Evolutionary conservation across 2,329 filamentous ascomycete species (phyloP), one percentile per base, ranked within the genome.

Genomic region (Incumbomyces lentus): DNA sequence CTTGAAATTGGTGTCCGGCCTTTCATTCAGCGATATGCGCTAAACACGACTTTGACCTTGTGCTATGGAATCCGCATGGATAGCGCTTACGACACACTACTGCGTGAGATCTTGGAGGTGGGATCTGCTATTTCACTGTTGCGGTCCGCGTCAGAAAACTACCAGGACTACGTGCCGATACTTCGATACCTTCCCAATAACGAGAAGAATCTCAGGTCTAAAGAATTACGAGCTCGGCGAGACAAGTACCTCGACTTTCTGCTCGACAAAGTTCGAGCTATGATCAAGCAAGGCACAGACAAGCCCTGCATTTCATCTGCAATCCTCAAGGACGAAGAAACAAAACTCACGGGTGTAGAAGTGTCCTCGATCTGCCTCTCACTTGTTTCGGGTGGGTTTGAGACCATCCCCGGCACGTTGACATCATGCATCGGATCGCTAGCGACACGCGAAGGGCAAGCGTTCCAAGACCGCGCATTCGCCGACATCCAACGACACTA

Each of bases 151-250:
- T 84, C 80, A 42, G 84, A 86, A 57, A 89, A 89, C 57, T 81
- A 82, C 71, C 81, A 86, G 56, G 85, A 90, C 58, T 88, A 89
- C 52, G 75, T 89, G 6, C 84, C 84, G 0, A 59, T 88, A 1
- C 59, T 89, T 52, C 73, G 85, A 12, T 63, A 84, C 1, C 42
- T 61, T 8, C 74, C 75, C 50, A 72, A 75, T 2, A 74, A 70
- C 13, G 70, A 74, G 49, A 64, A 64, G 46, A 84, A 74, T 50
- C 66, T 68, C 0, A 71, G 74, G 33, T 80, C 82, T 0, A 68
- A 74, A 11, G 75, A 80, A 49, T 79, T 79, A 56, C 73, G 82
- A 35, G 64, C 70, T 8, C 71, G 84, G 13, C 70, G 84, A 44
- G 82, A 86, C 51, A 71, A 68, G n/a, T 81, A 81, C 52, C 68